Conservation (phyloP, 306 rosid species). For the Senna siamea region DNA sequence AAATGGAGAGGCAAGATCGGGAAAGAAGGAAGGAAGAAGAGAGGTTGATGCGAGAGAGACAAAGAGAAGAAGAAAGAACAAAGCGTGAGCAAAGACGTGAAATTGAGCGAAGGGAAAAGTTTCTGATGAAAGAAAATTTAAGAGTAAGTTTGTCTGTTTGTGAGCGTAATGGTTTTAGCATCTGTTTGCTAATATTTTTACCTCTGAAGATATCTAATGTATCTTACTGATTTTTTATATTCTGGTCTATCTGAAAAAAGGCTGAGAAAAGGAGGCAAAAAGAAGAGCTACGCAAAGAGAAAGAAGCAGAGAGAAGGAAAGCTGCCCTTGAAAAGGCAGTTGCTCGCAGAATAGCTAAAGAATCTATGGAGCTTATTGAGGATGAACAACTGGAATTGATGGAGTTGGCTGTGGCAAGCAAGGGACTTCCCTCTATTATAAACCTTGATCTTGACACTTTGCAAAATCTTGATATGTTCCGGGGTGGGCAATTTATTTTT, state of each 20-base stretch:
- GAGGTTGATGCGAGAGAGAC: slow-evolving; percentile 89
- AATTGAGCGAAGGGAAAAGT: slow-evolving; percentile 87
- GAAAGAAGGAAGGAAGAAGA: slow-evolving; percentile 98
- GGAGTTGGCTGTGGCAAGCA: slow-evolving; percentile 92
- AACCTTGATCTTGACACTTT: slow-evolving; percentile 85
- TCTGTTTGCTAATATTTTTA: slow-evolving; percentile 28
- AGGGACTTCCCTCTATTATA: slow-evolving; percentile 82
- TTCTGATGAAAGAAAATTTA: slow-evolving; percentile 73
- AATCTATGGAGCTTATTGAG: slow-evolving; percentile 98
- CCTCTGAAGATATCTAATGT: slow-evolving; percentile 36
- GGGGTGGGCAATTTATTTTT: slow-evolving; percentile 55
- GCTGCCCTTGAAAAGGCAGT: slow-evolving; percentile 96
- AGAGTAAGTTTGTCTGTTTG: slow-evolving; percentile 60
- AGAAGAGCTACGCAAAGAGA: slow-evolving; percentile 92
- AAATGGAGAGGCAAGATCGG: slow-evolving; percentile 89
- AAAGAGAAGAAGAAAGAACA: slow-evolving; percentile 83
- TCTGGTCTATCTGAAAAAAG: slow-evolving; percentile 46
- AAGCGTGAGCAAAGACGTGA: slow-evolving; percentile 92
- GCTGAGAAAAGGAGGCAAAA: slow-evolving; percentile 87
- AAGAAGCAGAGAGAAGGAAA: slow-evolving; percentile 89
- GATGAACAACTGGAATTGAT: slow-evolving; percentile 97
- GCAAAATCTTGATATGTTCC: slow-evolving; percentile 83
- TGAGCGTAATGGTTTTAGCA: slow-evolving; percentile 9
- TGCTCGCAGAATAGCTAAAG: slow-evolving; percentile 92
- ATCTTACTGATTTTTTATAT: slow-evolving; percentile 30